Percentiles rank a stretch among this genome's conserved stretches.
Evolutionary conservation across 495 filamentous ascomycete species (phyloP).

Genomic region (Zalerion maritima): DNA sequence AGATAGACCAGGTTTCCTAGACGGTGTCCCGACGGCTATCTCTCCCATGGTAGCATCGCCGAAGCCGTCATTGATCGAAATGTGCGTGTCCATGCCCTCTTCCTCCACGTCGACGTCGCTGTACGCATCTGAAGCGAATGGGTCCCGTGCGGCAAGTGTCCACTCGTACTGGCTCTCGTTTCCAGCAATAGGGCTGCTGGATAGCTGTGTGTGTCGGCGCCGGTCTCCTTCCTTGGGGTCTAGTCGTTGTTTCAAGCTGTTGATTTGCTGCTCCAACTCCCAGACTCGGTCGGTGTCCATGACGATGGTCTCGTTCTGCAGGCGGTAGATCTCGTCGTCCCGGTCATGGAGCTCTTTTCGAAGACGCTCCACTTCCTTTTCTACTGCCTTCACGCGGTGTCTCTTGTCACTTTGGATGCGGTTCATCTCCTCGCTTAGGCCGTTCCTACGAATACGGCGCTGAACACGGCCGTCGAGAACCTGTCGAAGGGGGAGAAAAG

Average conservation of each 20-base stretch:
- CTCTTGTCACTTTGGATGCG: constrained; percentile 43
- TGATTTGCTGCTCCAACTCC: constrained; percentile 28
- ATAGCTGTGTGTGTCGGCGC: constrained; percentile 14
- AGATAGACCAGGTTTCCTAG: constrained; percentile 10
- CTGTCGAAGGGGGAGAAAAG: constrained; percentile 52
- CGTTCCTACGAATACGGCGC: constrained; percentile 53
- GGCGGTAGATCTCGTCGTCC: constrained; percentile 30
- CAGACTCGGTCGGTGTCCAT: constrained; percentile 26
- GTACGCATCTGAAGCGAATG: constrained; percentile 25
- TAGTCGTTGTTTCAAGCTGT: constrained; percentile 13
- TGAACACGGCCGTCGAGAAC: constrained; percentile 57
- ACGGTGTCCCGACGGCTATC: constrained; percentile 27
- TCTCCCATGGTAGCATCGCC: constrained; percentile 24
- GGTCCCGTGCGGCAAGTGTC: constrained; percentile 26
- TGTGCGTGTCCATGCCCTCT: constrained; percentile 7
- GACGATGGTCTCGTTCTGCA: constrained; percentile 34
- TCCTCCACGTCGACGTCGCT: constrained; percentile 19
- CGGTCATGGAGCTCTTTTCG: constrained; percentile 36
- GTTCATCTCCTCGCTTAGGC: constrained; percentile 65
- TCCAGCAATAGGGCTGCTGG: constrained; percentile 4
- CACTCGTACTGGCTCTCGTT: constrained; percentile 21
- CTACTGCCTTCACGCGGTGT: constrained; percentile 20
- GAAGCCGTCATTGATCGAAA: constrained; percentile 18
- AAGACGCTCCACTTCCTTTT: constrained; percentile 31
- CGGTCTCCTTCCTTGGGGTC: constrained; percentile 7